Conservation (phyloP, 306 rosid species). For the Amphicarpaea edgeworthii region DNA sequence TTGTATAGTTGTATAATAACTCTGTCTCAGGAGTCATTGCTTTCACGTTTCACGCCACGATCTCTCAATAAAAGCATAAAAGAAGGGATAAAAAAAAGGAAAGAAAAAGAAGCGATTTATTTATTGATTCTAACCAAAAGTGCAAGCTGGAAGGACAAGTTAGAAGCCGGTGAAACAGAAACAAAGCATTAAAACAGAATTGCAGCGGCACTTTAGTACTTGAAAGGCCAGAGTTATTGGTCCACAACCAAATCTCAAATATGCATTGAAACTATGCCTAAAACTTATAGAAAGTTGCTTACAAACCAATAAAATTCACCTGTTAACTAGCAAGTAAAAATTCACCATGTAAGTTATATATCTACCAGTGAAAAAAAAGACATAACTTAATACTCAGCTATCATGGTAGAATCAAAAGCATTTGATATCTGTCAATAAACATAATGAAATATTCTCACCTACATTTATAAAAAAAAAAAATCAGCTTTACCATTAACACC, state of each 20-base stretch:
- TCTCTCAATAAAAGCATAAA: constrained; percentile 40
- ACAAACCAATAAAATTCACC: constrained; percentile 27
- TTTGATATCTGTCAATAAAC: constrained; percentile 49
- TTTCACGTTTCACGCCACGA: constrained; percentile 65
- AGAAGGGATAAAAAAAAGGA: neutral
- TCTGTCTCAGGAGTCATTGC: constrained; percentile 53
- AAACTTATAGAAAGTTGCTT: neutral
- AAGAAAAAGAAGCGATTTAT: neutral
- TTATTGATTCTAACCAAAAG: neutral
- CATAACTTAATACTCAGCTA: constrained; percentile 38
- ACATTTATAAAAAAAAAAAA: neutral
- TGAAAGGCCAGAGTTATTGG: constrained; percentile 50
- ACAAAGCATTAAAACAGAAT: constrained; percentile 54
- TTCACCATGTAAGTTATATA: constrained; percentile 12
- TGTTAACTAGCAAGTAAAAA: constrained; percentile 38
- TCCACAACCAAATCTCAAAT: constrained; percentile 50
- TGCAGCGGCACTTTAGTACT: constrained; percentile 55
- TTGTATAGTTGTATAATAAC: constrained; percentile 35
- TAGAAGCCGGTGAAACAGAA: constrained; percentile 51
- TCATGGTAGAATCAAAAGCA: constrained; percentile 49
- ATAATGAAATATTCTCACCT: constrained; percentile 27
- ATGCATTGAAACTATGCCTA: constrained; percentile 21
- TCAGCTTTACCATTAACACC: constrained; percentile 12
- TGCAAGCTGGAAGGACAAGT: constrained; percentile 42
- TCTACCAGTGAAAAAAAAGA: neutral